Conservation (phyloP, 2,329 filamentous ascomycete species). For the Neopestalotiopsis sp. region DNA sequence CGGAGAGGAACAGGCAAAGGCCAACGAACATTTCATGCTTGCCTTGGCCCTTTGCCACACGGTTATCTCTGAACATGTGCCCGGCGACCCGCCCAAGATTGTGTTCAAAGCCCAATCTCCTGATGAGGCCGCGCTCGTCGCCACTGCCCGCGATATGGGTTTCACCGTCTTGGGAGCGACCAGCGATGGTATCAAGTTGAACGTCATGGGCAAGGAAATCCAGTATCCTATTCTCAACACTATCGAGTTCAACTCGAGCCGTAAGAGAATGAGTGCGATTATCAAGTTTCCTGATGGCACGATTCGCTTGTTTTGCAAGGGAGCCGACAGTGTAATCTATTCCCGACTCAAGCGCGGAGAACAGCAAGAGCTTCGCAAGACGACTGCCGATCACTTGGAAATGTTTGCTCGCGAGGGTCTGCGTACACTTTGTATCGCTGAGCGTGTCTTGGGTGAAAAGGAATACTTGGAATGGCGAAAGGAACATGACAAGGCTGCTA, state of each 20-base stretch:
- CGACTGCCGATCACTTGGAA: slow-evolving; percentile 92
- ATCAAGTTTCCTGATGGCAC: slow-evolving; percentile 90
- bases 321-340: slow-evolving; percentile 96
- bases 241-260: slow-evolving; percentile 94
- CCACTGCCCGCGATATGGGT: slow-evolving; percentile 92
- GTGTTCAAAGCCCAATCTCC: slow-evolving; percentile 97
- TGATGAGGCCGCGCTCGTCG: slow-evolving; percentile 92
- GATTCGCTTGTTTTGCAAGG: slow-evolving; percentile 95
- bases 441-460: slow-evolving; percentile 78
- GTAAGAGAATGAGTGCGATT: slow-evolving; percentile 98
- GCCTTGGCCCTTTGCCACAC: slow-evolving; percentile 95
- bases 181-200: slow-evolving; percentile 81
- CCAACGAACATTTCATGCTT: slow-evolving; percentile 91
- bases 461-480: slow-evolving; percentile 87
- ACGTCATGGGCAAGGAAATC: slow-evolving; percentile 84
- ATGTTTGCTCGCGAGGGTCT: slow-evolving; percentile 96
- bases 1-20: slow-evolving; percentile 75
- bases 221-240: slow-evolving; percentile 91
- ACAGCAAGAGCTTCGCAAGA: slow-evolving; percentile 80
- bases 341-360: slow-evolving; percentile 84
- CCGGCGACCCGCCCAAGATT: slow-evolving; percentile 89
- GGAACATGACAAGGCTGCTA: slow-evolving; percentile 85
- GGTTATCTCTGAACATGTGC: slow-evolving; percentile 87
- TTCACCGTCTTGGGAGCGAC: slow-evolving; percentile 88
- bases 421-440: slow-evolving; percentile 91